Evolutionary conservation across 768 basidiomycete species (phyloP).

Genomic region (Amanita muscaria): DNA sequence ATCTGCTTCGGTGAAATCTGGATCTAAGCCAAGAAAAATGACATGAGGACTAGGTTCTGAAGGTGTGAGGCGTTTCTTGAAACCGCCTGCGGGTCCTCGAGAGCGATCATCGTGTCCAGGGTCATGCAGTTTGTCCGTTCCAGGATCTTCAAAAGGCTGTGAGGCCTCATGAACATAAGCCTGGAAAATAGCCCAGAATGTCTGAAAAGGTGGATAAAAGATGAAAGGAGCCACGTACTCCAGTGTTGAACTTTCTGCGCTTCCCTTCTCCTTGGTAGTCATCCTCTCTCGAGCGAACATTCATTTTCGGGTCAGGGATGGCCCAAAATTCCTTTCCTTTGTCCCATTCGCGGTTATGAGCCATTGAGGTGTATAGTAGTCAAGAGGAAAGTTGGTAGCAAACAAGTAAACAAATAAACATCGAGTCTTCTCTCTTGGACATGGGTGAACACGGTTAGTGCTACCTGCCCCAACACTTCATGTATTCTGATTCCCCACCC

Average conservation of each 20-base stretch:
- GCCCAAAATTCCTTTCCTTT: constrained; percentile 60
- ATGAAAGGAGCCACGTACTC: constrained; percentile 36
- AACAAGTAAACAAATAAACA: constrained; percentile 30
- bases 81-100: constrained; percentile 30
- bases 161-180: constrained; percentile 35
- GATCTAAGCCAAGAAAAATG: constrained; percentile 90
- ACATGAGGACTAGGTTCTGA: constrained; percentile 89
- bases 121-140: constrained; percentile 32
- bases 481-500: constrained; percentile 3
- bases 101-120: constrained; percentile 41
- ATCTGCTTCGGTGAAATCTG: constrained; percentile 88
- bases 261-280: constrained; percentile 65
- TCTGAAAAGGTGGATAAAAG: neutral
- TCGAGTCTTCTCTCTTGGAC: constrained; percentile 17
- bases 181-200: constrained; percentile 23
- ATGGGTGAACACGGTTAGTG: constrained; percentile 51
- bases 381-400: constrained; percentile 23
- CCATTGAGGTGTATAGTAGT: constrained; percentile 38
- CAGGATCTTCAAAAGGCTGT: constrained; percentile 40
- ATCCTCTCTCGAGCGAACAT: constrained; percentile 54
- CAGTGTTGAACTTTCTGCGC: constrained; percentile 71
- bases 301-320: constrained; percentile 26
- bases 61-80: constrained; percentile 71
- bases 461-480: neutral
- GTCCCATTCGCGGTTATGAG: constrained; percentile 84